phyloP scores from a whole-genome alignment of 2,329 filamentous ascomycete genomes.

The Xylaria sp. region DNA sequence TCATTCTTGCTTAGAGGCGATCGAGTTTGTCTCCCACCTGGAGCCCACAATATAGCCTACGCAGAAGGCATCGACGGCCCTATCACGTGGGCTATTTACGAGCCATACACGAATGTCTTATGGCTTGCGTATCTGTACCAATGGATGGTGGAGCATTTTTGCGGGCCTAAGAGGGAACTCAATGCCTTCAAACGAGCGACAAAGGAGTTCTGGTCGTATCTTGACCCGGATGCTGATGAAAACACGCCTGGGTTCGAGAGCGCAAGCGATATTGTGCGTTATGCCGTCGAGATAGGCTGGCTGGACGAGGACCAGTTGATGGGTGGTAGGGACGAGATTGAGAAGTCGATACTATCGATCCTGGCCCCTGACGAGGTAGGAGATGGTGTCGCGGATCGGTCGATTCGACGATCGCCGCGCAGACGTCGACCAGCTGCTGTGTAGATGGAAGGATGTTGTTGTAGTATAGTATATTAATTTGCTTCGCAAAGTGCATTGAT shows the following conservation, averaged over 20 bases:
- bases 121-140: conserved; percentile 72
- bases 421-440: conserved; percentile 33
- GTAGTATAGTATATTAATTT: conserved; percentile 22
- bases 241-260: conserved; percentile 63
- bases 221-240: conserved; percentile 63
- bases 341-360: conserved; percentile 51
- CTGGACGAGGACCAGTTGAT: conserved; percentile 64
- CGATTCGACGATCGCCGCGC: conserved; percentile 44
- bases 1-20: conserved; percentile 66
- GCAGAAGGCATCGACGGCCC: conserved; percentile 58
- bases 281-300: conserved; percentile 69
- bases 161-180: conserved; percentile 59
- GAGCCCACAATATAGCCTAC: conserved; percentile 61
- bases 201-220: conserved; percentile 63
- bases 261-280: conserved; percentile 67
- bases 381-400: conserved; percentile 30
- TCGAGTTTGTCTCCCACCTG: conserved; percentile 61
- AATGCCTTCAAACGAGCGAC: conserved; percentile 60
- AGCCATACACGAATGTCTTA: conserved; percentile 72
- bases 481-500: not conserved
- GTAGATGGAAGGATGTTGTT: conserved; percentile 18
- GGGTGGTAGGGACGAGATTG: conserved; percentile 50
- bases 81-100: conserved; percentile 65
- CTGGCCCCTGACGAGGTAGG: conserved; percentile 39
- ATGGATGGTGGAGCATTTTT: conserved; percentile 62